phyloP scores from a whole-genome alignment of 768 basidiomycete genomes.

The Mycena pura region DNA sequence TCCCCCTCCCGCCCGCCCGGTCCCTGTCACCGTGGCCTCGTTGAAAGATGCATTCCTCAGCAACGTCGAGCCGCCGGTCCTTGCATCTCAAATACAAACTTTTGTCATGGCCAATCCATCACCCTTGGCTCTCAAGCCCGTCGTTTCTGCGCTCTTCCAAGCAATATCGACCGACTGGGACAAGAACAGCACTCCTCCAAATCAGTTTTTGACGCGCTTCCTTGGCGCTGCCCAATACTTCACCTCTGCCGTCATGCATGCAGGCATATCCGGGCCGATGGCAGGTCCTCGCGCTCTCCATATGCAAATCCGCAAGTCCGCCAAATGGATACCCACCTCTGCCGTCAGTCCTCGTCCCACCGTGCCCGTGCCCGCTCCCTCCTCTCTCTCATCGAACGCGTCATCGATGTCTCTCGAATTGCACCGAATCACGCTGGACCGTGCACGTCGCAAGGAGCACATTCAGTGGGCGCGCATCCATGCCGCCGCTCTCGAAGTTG shows the following conservation, averaged over 20 bases:
- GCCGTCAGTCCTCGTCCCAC: constrained; percentile 23
- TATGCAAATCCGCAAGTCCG: constrained; percentile 62
- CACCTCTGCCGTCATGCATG: constrained; percentile 54
- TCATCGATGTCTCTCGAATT: constrained; percentile 62
- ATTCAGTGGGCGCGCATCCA: constrained; percentile 74
- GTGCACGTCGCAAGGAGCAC: constrained; percentile 67
- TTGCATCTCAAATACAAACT: constrained; percentile 61
- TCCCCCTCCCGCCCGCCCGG: constrained; percentile 27
- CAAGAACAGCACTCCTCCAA: constrained; percentile 29
- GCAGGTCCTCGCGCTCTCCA: constrained; percentile 65
- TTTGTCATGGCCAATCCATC: constrained; percentile 57
- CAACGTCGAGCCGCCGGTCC: constrained; percentile 52
- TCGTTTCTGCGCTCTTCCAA: constrained; percentile 62
- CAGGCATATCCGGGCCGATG: constrained; percentile 59
- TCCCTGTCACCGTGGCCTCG: constrained; percentile 36
- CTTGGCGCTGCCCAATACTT: constrained; percentile 60
- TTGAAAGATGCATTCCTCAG: constrained; percentile 57
- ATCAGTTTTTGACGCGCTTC: constrained; percentile 55
- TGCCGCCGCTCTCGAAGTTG: constrained; percentile 66
- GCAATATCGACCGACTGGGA: constrained; percentile 49
- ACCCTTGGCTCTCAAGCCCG: constrained; percentile 54
- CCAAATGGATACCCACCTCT: constrained; percentile 55
- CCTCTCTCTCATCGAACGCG: constrained; percentile 29
- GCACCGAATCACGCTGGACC: constrained; percentile 65
- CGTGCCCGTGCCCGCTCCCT: constrained; percentile 25